Base-by-base conservation (phyloP, 352 stramenopile genomes). In the Globisporangium camurandrum region DNA sequence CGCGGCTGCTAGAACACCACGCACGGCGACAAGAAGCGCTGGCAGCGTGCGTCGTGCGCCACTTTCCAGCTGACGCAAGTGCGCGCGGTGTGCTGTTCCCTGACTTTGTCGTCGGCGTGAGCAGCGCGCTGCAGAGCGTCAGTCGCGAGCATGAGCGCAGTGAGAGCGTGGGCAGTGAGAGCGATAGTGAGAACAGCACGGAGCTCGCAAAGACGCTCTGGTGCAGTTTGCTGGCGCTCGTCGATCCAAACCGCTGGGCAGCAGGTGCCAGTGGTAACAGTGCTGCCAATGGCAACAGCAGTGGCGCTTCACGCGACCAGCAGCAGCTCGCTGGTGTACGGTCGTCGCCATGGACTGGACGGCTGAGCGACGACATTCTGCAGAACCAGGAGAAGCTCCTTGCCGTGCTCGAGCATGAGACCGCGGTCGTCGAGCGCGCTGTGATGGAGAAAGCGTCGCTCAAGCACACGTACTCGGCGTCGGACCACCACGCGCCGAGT, bases 321-420 rank as follows among this genome's bases (percentile, higher is more conserved):
- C 28, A 54, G 57, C n/a, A n/a, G n/a, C n/a, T n/a, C n/a, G n/a
- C n/a, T n/a, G n/a, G n/a, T n/a, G n/a, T n/a, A n/a, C n/a, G n/a
- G 20, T 45, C 33, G 10, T 55, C 52, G 31, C 64, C 71, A 3
- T 89, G 78, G 75, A 72, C 66, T 30, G 71, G 74, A 26, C 67
- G 74, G 26, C 64, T 89, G 19, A 85, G 69, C 26, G 78, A 89
- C n/a, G 78, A 88, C 17, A 89, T 89, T 46, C 57, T 89, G 12
- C 75, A 89, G 59, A 89, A 89, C 36, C 78, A 88, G 49, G 78
- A 89, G 43, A 89, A 89, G 30, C 45, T 89, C 26, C 63, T 89
- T 9, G 72, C 78, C n/a, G 62, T 89, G 14, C 55, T 89, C 12
- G 78, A 89, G 51, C 75, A 89, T 34, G 78, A 89, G 49, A 89